phyloP scores from a whole-genome alignment of 768 basidiomycete genomes.

The Russula virescens region DNA sequence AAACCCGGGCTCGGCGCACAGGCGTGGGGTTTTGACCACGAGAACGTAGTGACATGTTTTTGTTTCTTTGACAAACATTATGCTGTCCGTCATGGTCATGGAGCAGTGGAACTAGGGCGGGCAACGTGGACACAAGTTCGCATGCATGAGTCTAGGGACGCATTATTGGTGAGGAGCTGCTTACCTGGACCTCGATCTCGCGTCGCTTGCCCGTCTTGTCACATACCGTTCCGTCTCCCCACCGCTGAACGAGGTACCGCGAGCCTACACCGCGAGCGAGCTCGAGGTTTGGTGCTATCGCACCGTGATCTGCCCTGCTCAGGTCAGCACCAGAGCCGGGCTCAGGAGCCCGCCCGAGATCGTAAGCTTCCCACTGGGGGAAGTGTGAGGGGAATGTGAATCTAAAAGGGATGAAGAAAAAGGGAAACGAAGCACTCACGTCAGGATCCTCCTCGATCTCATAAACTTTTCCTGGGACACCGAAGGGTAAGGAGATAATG shows the following conservation, averaged over 20 bases:
- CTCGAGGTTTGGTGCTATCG: slow-evolving; percentile 64
- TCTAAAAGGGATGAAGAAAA: slow-evolving; percentile 20
- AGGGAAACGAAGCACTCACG: slow-evolving; percentile 40
- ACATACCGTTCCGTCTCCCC: slow-evolving; percentile 88
- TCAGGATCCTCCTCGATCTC: slow-evolving; percentile 83
- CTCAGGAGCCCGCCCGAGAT: slow-evolving; percentile 63
- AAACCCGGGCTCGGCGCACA: slow-evolving; percentile 93
- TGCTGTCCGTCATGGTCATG: slow-evolving; percentile 87
- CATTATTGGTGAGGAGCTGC: slow-evolving; percentile 25
- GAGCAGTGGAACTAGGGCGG: slow-evolving; percentile 81
- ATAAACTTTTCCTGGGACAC: slow-evolving; percentile 48
- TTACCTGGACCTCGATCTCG: slow-evolving; percentile 92
- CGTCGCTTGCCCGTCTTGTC: slow-evolving; percentile 86
- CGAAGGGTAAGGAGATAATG: not conserved
- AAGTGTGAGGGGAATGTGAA: slow-evolving; percentile 23
- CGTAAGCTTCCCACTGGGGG: slow-evolving; percentile 68
- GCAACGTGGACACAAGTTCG: slow-evolving; percentile 18
- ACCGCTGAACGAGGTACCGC: slow-evolving; percentile 87
- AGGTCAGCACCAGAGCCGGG: slow-evolving; percentile 55
- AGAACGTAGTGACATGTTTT: slow-evolving; percentile 93
- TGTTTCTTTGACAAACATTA: slow-evolving; percentile 88
- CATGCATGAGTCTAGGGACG: slow-evolving; percentile 1
- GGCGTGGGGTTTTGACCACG: slow-evolving; percentile 89
- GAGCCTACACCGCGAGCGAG: slow-evolving; percentile 75
- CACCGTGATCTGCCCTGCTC: slow-evolving; percentile 58